phyloP scores from a whole-genome alignment of 768 basidiomycete genomes.

The Fomitopsis serialis region DNA sequence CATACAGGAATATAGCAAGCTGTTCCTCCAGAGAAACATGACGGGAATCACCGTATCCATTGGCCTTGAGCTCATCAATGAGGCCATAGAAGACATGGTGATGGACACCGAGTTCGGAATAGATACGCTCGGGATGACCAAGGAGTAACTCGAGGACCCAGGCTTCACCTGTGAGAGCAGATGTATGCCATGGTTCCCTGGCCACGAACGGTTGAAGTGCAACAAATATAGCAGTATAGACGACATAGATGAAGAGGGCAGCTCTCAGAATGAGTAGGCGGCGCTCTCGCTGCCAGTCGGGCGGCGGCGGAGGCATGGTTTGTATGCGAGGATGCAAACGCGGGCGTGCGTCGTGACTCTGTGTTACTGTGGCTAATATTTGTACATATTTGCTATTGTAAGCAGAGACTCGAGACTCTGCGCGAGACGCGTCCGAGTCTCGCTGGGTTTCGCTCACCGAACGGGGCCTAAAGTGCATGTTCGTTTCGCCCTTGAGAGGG shows the following conservation, averaged over 20 bases:
- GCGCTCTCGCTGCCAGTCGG: not conserved
- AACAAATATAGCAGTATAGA: not conserved
- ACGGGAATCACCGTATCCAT: constrained; percentile 4
- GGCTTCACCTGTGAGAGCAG: constrained; percentile 2
- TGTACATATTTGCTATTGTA: too few species aligned
- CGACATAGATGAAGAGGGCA: not conserved
- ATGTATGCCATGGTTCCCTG: constrained; percentile 4
- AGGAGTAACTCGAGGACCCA: constrained; percentile 6
- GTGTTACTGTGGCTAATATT: too few species aligned
- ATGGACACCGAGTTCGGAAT: constrained; percentile 1
- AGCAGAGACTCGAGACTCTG: too few species aligned
- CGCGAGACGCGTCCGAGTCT: too few species aligned
- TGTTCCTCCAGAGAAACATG: constrained; percentile 9
- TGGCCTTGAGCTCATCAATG: constrained; percentile 1
- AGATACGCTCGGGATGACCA: constrained; percentile 5
- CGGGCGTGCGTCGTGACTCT: too few species aligned
- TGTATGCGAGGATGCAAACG: too few species aligned
- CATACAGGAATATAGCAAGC: constrained; percentile 23
- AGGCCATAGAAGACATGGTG: constrained; percentile 6
- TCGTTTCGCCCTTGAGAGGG: too few species aligned
- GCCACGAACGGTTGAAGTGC: not conserved
- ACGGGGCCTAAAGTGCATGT: too few species aligned
- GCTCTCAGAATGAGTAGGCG: not conserved
- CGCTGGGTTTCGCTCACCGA: too few species aligned
- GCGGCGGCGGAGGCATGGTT: too few species aligned